Base-by-base conservation (phyloP, 192 early-diverging fungal genomes). In the Mortierella claussenii region DNA sequence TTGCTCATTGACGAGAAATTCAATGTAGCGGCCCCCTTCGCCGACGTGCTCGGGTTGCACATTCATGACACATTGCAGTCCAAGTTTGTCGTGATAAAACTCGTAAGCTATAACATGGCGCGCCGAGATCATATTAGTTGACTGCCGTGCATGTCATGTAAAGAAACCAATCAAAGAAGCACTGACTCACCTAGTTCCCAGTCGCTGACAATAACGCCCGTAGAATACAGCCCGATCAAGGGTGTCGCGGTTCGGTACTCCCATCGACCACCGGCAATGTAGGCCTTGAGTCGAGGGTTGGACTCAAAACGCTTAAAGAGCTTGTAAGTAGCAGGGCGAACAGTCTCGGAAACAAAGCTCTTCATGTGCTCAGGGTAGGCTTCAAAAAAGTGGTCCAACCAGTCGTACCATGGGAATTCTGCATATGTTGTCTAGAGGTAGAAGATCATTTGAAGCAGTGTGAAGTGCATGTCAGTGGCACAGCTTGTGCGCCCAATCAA, bases 241-340 rank as follows among this genome's bases (percentile, higher is more conserved):
- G 63, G 50, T 6, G 34, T 23, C 0, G 63, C 49, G 26, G 73
- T 63, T 12, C 65, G 73, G 33, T 56, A 33, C 30, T 76, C 46
- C 73, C 73, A 76, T 45, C 73, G 73, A 30, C 73, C 73, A 4
- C 64, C 73, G 1, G 66, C 52, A 27, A 67, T 67, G 32, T 76
- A 76, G 36, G 73, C 64, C 0, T 30, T 44, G 24, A 76, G 21
- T 12, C 73, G 63, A 18, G 73, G 65, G 46, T 76, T 65, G 34
- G 31, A 31, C 4, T 61, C 48, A 6, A 76, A 48, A 11, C 73
- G 73, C 31, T 52, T 31, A 37, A 56, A 76, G 15, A 76, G 31
- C 53, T 67, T 76, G 59, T 45, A 26, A 8, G 44, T 17, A 5
- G 44, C 65, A 8, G 73, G 73, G n/a, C 73, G 73, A 6, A 51